Base-by-base conservation (phyloP, 1,139 yeast genomes). In the Suhomyces coccinellae region DNA sequence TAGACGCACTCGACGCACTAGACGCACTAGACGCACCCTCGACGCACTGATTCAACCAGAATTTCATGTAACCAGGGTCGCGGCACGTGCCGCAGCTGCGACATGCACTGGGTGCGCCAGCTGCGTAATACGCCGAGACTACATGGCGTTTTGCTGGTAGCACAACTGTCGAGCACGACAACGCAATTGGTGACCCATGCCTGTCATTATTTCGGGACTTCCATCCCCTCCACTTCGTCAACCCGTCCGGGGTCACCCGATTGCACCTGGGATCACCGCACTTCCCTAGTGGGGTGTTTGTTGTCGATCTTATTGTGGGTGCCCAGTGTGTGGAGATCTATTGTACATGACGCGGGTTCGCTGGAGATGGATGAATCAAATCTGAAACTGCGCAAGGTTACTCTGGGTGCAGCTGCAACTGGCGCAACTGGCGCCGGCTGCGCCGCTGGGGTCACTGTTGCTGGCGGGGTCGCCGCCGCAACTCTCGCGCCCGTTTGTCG, bases 11-110 rank as follows among this genome's bases (percentile, higher is more conserved):
- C 15, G 35, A 10, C 27, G 34, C 34, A 38, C 16, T 9, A 13
- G 16, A 30, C 16, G 35, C 40, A 26, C 30, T 36, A n/a, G 36
- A 33, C 41, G 32, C 33, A 20, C 32, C 24, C 15, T 15, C 13
- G 30, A 31, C 26, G 41, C 41, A 36, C 33, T 30, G 16, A 26
- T 26, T 10, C 29, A 38, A 31, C 17, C 14, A 34, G 33, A 41
- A 41, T 36, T 41, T 41, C 44, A 41, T 37, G 44, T 33, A 41
- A 29, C 41, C 24, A 29, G 28, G 32, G 37, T 33, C 33, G 44
- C 41, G 45, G 39, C 43, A 40, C 36, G 39, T 40, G 43, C 39
- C 36, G 38, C 29, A 10, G 26, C 29, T 12, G 29, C 27, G 38
- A 20, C 30, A 13, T 36, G 38, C 38, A 29, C n/a, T 32, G 9